Evolutionary conservation across 768 basidiomycete genomes (phyloP), one percentile per base, ranked within the genome.

Genomic region (Nevesoporus exiguus): DNA sequence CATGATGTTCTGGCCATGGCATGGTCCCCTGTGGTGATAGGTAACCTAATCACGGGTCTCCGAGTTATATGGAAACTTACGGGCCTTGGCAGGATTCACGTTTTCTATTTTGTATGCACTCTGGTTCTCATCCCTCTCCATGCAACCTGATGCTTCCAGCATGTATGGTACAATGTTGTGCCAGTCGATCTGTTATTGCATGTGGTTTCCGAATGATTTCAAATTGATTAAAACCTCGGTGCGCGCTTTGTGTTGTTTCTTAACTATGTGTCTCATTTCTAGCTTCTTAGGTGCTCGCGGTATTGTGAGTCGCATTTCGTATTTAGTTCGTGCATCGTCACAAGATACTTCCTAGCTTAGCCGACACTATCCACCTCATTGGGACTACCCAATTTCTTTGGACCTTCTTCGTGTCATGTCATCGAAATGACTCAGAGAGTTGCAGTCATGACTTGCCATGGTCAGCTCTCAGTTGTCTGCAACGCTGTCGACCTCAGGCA

Each of bases 131-230:
- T 29, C 10, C 25, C 4, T 21, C 14, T 40, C 21, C 3, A 5
- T 19, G 8, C 7, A 17, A n/a, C 21, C 33, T 30, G 30, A 56
- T 11, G 1, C 19, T 29, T 43, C 14, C 11, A 59, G 57, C 1
- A 31, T 61, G 59, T 61, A 61, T 25, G 59, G 60, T 6, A 44
- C 17, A 7, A 61, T 58, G 19, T 14, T 60, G 39, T 58, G 53
- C 2, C 59, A 61, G 13, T 41, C 37, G 21, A 47, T 52, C 9
- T 56, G 47, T 15, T 60, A 60, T n/a, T 0, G 10, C 3, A 17
- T 17, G 34, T 61, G 54, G 59, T 61, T 61, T 34, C 60, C 59
- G 0, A 11, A 51, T 1, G 60, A 61, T 31, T 24, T 31, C 2
- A 33, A 31, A 46, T 21, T n/a, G 14, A 33, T 37, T 1, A 61